phyloP scores from a whole-genome alignment of 2,329 filamentous ascomycete species.

The Fusarium clavum region DNA sequence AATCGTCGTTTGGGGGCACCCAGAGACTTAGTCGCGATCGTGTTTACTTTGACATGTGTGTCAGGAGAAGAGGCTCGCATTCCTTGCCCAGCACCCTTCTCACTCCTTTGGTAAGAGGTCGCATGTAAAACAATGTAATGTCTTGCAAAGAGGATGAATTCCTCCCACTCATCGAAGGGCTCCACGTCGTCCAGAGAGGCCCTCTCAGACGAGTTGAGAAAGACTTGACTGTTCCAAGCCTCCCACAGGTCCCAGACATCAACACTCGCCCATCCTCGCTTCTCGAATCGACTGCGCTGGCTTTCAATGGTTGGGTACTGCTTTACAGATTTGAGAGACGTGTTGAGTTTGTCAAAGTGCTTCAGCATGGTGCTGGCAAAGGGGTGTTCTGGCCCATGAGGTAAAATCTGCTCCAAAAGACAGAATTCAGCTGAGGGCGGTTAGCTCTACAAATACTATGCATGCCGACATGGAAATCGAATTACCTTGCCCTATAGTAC shows the following conservation, averaged over 20 bases:
- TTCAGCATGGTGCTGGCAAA: slow-evolving; percentile 88
- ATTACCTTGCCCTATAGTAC: slow-evolving; percentile 73
- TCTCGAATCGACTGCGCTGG: slow-evolving; percentile 75
- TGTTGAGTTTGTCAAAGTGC: slow-evolving; percentile 84
- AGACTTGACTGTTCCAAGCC: slow-evolving; percentile 78
- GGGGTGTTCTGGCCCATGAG: slow-evolving; percentile 80
- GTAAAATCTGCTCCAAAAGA: slow-evolving; percentile 86
- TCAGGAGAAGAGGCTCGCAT: neutral
- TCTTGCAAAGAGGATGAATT: slow-evolving; percentile 84
- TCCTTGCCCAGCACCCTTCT: neutral
- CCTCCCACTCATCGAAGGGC: slow-evolving; percentile 96
- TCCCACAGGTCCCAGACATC: slow-evolving; percentile 81
- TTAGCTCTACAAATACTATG: slow-evolving; percentile 19
- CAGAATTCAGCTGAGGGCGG: slow-evolving; percentile 74
- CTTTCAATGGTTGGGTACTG: slow-evolving; percentile 74
- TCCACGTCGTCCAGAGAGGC: slow-evolving; percentile 75
- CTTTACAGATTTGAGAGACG: slow-evolving; percentile 79
- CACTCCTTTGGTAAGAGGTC: slow-evolving; percentile 23
- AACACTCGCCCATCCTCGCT: slow-evolving; percentile 74
- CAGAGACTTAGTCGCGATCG: slow-evolving; percentile 18
- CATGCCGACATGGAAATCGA: slow-evolving; percentile 41
- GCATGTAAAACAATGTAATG: slow-evolving; percentile 87
- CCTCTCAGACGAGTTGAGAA: slow-evolving; percentile 71
- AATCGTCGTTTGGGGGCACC: slow-evolving; percentile 64
- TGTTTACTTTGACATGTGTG: slow-evolving; percentile 12